Evolutionary conservation across 2,329 filamentous ascomycete genomes (phyloP), one percentile per base, ranked within the genome.

Genomic region (Fusarium setosum): DNA sequence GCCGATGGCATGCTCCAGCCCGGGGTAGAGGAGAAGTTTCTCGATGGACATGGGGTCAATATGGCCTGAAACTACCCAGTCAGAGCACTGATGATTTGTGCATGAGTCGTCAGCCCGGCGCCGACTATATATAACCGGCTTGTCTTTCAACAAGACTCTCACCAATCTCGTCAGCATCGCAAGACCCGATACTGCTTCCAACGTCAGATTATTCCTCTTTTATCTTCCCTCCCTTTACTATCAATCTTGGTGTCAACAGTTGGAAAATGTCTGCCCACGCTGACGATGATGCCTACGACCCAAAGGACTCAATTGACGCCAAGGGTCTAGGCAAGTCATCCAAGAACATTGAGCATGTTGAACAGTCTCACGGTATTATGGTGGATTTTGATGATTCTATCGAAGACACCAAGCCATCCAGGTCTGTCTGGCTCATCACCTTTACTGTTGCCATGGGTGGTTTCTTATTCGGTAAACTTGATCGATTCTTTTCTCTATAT

Each of bases 361-460:
- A 67, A 40, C 32, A 60, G n/a, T 40, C 50, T 5, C 40, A 57
- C 6, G 53, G 59, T 2, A 18, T 44, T 47, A 57, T 56, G 44
- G 41, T 69, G 13, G 63, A 65, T 6, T 58, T 61, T 8, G 61
- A 65, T 31, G 66, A 69, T 15, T 58, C 49, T 23, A 69, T 69
- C 24, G 66, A 69, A 51, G 56, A 45, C 4, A 69, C 66, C 50
- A 57, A 61, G 35, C 62, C 64, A 2, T 59, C 59, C 8, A 65
- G 55, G 26, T 69, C 57, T 20, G 48, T 63, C 12, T 69, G 64
- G 66, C 59, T 69, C 12, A 63, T 69, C n/a, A 65, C 53, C 31
- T 56, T 69, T 12, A 67, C 64, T 13, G 61, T 59, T 32, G 69
- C 75, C 18, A 72, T 78, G 17, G 77, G 77, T 12, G 77, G 77